Evolutionary conservation across 345 rosid genomes (phyloP).

Genomic region (Gossypium sturtianum): DNA sequence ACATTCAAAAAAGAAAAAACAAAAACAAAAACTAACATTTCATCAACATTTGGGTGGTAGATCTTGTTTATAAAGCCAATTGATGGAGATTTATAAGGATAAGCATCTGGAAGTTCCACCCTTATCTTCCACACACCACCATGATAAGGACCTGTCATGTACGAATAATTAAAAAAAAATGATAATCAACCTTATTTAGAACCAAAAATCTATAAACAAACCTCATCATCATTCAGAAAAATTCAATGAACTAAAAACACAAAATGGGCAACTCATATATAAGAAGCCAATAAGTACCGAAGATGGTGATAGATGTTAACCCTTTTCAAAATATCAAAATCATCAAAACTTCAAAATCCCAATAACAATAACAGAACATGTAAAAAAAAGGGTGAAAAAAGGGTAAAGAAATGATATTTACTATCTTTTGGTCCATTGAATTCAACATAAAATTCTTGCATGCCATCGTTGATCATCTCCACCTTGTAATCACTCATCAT

Average conservation of each 20-base stretch:
- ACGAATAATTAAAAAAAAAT: background rate
- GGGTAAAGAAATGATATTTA: constrained; percentile 30
- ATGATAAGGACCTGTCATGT: constrained; percentile 70
- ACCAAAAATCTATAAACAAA: background rate
- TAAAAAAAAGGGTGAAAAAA: background rate
- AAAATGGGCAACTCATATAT: constrained; percentile 17
- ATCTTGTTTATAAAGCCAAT: constrained; percentile 91
- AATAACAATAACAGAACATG: constrained; percentile 17
- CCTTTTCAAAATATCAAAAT: background rate
- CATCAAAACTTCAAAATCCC: background rate
- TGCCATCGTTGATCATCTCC: constrained; percentile 96
- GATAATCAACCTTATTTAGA: background rate
- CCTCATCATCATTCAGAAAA: background rate
- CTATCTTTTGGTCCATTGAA: constrained; percentile 98
- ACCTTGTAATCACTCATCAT: constrained; percentile 99
- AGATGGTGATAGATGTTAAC: background rate
- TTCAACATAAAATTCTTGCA: constrained; percentile 93
- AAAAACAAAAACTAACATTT: constrained; percentile 56
- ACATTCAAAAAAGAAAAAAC: background rate
- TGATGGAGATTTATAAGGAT: constrained; percentile 99
- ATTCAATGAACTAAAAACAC: constrained; percentile 13
- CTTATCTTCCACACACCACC: constrained; percentile 97
- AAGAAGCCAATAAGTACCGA: background rate
- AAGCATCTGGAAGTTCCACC: constrained; percentile 98
- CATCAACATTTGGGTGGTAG: constrained; percentile 99